Conservation (phyloP, 345 rosid genomes). For the Eucalyptus sideroxylon region DNA sequence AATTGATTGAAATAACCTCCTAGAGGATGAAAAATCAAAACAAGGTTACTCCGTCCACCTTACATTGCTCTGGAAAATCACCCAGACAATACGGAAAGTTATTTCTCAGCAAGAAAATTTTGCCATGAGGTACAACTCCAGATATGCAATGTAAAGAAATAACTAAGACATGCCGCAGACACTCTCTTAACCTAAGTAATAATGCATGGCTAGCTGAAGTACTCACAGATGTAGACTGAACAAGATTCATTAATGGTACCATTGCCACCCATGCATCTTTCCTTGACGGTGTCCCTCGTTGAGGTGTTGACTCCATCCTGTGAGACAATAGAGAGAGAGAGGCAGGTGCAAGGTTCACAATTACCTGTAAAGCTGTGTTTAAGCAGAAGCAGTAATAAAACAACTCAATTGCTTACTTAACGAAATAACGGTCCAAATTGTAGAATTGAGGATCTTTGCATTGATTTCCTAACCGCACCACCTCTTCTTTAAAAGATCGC, state of each 20-base stretch:
- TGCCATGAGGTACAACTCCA: not conserved
- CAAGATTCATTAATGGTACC: constrained; percentile 63
- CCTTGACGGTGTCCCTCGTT: constrained; percentile 38
- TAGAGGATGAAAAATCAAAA: not conserved
- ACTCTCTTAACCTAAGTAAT: not conserved
- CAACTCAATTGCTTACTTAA: constrained; percentile 39
- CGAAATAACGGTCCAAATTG: constrained; percentile 80
- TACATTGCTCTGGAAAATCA: not conserved
- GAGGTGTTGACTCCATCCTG: constrained; percentile 69
- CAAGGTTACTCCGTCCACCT: not conserved
- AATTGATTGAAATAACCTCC: not conserved
- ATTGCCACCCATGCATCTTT: constrained; percentile 57
- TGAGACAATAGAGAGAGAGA: constrained; percentile 2
- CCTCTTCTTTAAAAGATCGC: constrained; percentile 77
- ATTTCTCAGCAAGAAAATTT: not conserved
- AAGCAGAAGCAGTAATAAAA: not conserved
- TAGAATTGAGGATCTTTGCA: constrained; percentile 98
- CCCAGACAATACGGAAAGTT: not conserved
- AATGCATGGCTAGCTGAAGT: not conserved
- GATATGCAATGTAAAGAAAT: not conserved
- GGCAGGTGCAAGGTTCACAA: not conserved
- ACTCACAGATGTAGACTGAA: constrained; percentile 87
- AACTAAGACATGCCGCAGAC: not conserved
- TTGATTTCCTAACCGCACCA: constrained; percentile 91
- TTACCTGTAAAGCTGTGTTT: not conserved